Conservation (phyloP, 441 rosid species). For the Pelargonium fulgidum region DNA sequence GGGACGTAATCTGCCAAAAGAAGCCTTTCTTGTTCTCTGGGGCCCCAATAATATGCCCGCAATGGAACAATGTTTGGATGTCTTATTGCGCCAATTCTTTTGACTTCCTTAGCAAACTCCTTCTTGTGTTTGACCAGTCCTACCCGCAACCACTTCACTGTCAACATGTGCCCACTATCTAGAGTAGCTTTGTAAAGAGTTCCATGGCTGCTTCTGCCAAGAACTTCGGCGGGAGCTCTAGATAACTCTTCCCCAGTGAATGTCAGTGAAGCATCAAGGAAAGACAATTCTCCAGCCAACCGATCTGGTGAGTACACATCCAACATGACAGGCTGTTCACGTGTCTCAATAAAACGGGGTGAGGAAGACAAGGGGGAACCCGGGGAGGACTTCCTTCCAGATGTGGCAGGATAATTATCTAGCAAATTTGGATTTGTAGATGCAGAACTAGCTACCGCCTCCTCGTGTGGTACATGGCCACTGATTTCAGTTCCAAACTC, state of each 20-base stretch:
- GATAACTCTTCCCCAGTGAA: slow-evolving; percentile 89
- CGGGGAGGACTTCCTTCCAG: slow-evolving; percentile 67
- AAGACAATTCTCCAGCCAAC: slow-evolving; percentile 83
- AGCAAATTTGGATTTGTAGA: slow-evolving; percentile 47
- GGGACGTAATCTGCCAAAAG: slow-evolving; percentile 71
- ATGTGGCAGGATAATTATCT: slow-evolving; percentile 48
- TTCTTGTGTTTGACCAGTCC: slow-evolving; percentile 85
- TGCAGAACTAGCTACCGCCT: slow-evolving; percentile 30
- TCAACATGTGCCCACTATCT: slow-evolving; percentile 65
- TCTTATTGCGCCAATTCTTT: slow-evolving; percentile 62
- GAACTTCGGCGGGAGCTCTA: slow-evolving; percentile 96
- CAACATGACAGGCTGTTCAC: slow-evolving; percentile 54
- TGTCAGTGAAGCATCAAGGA: slow-evolving; percentile 58
- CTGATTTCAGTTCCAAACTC: slow-evolving; percentile 49
- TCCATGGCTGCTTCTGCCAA: slow-evolving; percentile 96
- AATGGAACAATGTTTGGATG: slow-evolving; percentile 72
- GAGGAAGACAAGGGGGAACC: slow-evolving; percentile 77
- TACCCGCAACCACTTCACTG: slow-evolving; percentile 93
- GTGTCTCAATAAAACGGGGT: slow-evolving; percentile 51
- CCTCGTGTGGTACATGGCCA: slow-evolving; percentile 43
- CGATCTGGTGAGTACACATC: slow-evolving; percentile 90
- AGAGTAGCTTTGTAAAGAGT: slow-evolving; percentile 90
- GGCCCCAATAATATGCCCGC: slow-evolving; percentile 94
- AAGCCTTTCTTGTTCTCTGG: slow-evolving; percentile 91
- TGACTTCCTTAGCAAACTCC: slow-evolving; percentile 80